Evolutionary conservation across 2,329 filamentous ascomycete species (phyloP), one percentile per base, ranked within the genome.

Genomic region (Fusarium nodosum): DNA sequence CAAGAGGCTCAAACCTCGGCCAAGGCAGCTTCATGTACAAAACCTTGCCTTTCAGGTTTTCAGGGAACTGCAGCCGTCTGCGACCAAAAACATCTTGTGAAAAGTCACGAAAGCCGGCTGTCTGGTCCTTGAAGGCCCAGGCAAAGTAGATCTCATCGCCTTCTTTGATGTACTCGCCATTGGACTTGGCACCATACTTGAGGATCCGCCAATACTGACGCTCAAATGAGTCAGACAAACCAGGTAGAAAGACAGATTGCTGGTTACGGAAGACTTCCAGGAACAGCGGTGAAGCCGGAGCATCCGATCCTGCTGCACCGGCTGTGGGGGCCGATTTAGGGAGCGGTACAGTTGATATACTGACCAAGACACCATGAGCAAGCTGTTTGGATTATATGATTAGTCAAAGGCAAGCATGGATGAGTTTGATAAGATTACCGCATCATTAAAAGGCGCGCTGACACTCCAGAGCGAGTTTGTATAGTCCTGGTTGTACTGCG

Each of bases 101-200:
- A 46, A 55, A 55, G 31, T 55, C 52, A 4, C 52, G 41, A 16
- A 34, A 55, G 12, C 52, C 52, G 7, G 20, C 26, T 13, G 26
- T 36, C 22, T 55, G 52, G n/a, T 46, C 52, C 3, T 38, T 30
- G 10, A 15, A 55, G 12, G n/a, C 13, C 52, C 52, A 55, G 1
- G 41, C 41, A 20, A 55, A 38, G 3, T 38, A 38, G 5, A 55
- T 30, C 12, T 55, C 22, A 13, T 55, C 52, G 3, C 52, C 41
- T 28, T 36, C 52, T 22, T 31, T 26, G 24, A 55, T 55, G 8
- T 55, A 33, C 7, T 20, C 31, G 4, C 36, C 28, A 2, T 28
- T 15, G 24, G 31, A 31, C 9, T 22, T 41, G 22, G 41, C 41
- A 1, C 41, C 41, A 7, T n/a, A 18, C 9, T 55, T 55, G n/a